Base-by-base conservation (phyloP, 768 basidiomycete genomes). In the Lactifluus pinguis region DNA sequence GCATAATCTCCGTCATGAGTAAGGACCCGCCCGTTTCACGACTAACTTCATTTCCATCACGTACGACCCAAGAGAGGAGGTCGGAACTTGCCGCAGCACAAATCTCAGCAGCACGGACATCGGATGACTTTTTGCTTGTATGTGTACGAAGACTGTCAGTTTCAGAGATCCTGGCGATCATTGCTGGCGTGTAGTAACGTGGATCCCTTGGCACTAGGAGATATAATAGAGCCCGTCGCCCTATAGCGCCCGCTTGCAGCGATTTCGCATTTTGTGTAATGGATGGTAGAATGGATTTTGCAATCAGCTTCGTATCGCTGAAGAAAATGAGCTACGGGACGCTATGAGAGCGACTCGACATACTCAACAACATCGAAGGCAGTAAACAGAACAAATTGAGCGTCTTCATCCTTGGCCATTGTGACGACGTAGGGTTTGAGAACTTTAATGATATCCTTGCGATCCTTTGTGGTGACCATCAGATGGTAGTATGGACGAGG, bases 311-410 rank as follows among this genome's bases (percentile, higher is more conserved):
- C 2, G 94, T 98, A 70, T 98, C 93, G 66, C 91, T 94, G 68
- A 2, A 41, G 55, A 42, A 51, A 47, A 41, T 47, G 15, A 15
- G 36, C 60, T 5, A 58, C 41, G 34, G 13, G 36, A 60, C 19
- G 7, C 17, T 10, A 7, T 36, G 44, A 39, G 29, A 41, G 17
- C 25, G 47, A n/a, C 32, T 14, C 45, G 17, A 76, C 83, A 44
- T 71, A 94, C 92, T 98, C 94, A 56, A 90, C 87, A 44, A 89
- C 82, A 69, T 98, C 94, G 11, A 95, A 77, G 6, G 90, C 89
- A 0, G 92, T 92, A 74, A 95, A 95, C 3, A 97, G 73, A 2
- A 95, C 91, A 25, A 89, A 75, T 67, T 95, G 92, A 0, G 94
- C 94, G 64, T 97, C 92, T 49, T 92, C 90, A 66, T 94, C 91